A percentile compares a stretch with the other conserved stretches of the same genome.
These are phyloP conservation scores for Saccharomyces paradoxus DNA, from an alignment of 805 yeast species.

Conservation along the genomic window DNA sequence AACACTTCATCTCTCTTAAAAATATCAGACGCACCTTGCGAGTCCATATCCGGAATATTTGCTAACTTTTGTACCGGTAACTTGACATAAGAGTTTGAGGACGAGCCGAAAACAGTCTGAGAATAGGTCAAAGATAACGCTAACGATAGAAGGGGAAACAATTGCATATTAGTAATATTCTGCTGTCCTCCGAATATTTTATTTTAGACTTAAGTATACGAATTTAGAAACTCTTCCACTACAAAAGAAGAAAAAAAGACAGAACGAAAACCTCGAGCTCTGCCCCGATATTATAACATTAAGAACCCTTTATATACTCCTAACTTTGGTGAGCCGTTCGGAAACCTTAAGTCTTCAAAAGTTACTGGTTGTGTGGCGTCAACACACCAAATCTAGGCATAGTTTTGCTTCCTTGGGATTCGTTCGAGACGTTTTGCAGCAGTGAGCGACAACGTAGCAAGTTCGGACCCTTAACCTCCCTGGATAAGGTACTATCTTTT, in stretches of 20 bases:
- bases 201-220: too few species aligned
- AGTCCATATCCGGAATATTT: not conserved
- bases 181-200: not conserved
- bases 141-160: not conserved
- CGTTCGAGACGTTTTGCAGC: not conserved
- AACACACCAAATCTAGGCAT: not conserved
- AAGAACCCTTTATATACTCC: not conserved
- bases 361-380: not conserved
- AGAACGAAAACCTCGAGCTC: not conserved
- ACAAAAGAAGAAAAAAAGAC: not conserved
- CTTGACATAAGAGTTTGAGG: not conserved
- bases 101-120: not conserved
- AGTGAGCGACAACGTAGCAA: not conserved
- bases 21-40: not conserved
- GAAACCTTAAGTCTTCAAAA: not conserved
- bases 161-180: not conserved
- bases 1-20: not conserved
- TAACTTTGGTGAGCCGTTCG: not conserved
- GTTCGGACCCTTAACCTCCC: not conserved
- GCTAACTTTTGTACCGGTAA: not conserved
- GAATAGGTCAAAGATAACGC: not conserved
- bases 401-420: not conserved
- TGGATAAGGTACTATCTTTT: too few species aligned
- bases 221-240: not conserved
- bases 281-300: too few species aligned